Base-by-base conservation (phyloP, 2,329 filamentous ascomycete genomes). In the Juglanconis juglandina region DNA sequence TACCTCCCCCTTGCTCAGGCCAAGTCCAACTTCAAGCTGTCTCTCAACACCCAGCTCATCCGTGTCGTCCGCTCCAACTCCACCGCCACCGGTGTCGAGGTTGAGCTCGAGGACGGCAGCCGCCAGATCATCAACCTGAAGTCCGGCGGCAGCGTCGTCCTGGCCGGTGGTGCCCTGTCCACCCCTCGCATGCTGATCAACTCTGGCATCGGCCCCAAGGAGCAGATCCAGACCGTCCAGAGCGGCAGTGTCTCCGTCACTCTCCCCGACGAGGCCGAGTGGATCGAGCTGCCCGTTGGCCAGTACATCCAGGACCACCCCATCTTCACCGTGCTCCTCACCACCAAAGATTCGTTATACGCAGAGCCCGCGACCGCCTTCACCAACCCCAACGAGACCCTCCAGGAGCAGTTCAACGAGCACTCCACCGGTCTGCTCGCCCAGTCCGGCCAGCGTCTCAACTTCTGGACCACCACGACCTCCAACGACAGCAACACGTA, bases 401-500 rank as follows among this genome's bases (percentile, higher is more conserved):
- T 66, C 30, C 37, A 75, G 17, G 71, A 75, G 17, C 66, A 76
- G 8, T 77, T 73, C 59, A 71, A 73, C 11, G 62, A 70, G 17
- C 68, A 70, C 3, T 67, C 61, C 3, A 17, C 66, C 2, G 79
- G 79, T 53, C 67, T 78, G 7, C 70, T 81, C 35, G 71, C 77
- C 3, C 76, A 81, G 66, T 73, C 74, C 2, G 74, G 75, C n/a
- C 78, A 80, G 64, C 73, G 79, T 17, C 68, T 81, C 61, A 76
- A 76, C 72, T 76, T 77, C 75, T 79, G 77, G 78, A 77, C 77
- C 2, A 75, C 73, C 13, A 70, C 78, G 14, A 74, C 75, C 62
- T 73, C 72, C 41, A 73, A 74, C n/a, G 72, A 75, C 35, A 77
- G 77, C 4, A 68, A 67, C 32, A 73, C 70, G 47, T 69, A 71